Base-by-base conservation (phyloP, 176 grass and related monocot species). In the Hordeum vulgare region DNA sequence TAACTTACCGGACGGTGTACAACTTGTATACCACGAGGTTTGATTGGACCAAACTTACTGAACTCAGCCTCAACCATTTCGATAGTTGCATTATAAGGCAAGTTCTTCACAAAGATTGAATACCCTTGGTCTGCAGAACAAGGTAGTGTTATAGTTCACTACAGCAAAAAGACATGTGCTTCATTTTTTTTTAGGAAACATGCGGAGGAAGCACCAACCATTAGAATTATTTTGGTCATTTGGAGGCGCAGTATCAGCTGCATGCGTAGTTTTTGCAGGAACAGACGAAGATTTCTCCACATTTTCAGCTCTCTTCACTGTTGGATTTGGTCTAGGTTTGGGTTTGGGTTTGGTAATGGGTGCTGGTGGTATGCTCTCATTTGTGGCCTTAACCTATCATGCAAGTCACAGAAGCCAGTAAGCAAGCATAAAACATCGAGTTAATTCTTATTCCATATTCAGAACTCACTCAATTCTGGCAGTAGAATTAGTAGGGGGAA, bases 1-100 rank as follows among this genome's bases (percentile, higher is more conserved):
- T 15, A 31, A 77, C 90, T 56, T 71, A 98, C 93, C 90, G 88
- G 92, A 77, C 80, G 83, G 59, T 89, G 90, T 81, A 84, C 88
- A 57, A 98, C 96, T 95, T 98, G 93, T 53, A 98, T 77, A 78
- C 96, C 91, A 72, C 80, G 80, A 83, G 87, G 85, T 49, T 95
- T 95, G 82, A 98, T 90, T 63, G 89, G 23, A 71, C 96, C 96
- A 71, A 93, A 98, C 84, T 79, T 95, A 59, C 63, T 92, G 77
- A 95, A 98, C 36, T 89, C 80, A 37, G 91, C 77, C 40, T 83
- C 91, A 45, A 98, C 87, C 54, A 94, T 86, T 45, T 92, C 77
- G 71, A 59, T 63, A n/a, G 89, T 94, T 68, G 87, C 89, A 40
- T 95, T 68, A 4, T 20, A 61, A 71, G 96, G 93, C 42, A 98